A percentile compares a stretch with the other conserved stretches of the same genome.
These are phyloP conservation scores for Rasamsonia emersonii DNA, from an alignment of 2,329 filamentous ascomycete genomes.

Conservation along the genomic window DNA sequence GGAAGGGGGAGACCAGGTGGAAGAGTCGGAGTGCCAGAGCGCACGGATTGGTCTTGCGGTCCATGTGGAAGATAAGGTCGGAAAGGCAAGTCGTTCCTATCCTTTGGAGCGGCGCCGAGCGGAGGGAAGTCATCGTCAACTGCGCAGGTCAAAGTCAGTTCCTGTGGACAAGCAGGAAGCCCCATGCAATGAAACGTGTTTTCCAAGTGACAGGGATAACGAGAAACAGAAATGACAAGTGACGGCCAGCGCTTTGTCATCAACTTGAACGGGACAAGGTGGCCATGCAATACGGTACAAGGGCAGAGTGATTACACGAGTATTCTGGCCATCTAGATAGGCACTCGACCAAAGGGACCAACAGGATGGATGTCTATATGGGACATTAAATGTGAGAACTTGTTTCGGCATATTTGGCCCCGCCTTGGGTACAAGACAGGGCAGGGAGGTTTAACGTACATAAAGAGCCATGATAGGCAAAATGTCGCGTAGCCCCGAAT, in stretches of 20 bases:
- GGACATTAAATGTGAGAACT: slow-evolving; percentile 37
- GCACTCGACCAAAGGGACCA: slow-evolving; percentile 18
- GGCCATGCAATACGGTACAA: slow-evolving; percentile 20
- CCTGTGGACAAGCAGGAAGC: slow-evolving; percentile 9
- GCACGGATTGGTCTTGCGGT: slow-evolving; percentile 17
- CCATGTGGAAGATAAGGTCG: slow-evolving; percentile 26
- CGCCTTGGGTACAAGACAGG: slow-evolving; percentile 32
- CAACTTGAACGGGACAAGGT: slow-evolving; percentile 12
- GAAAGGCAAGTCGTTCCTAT: slow-evolving; percentile 27
- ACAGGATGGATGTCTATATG: slow-evolving; percentile 29
- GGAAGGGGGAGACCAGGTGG: slow-evolving; percentile 36
- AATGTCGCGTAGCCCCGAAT: slow-evolving; percentile 24
- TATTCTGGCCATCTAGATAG: slow-evolving; percentile 14
- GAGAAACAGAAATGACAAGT: slow-evolving; percentile 11
- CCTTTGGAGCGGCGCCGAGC: slow-evolving; percentile 30
- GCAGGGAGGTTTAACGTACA: slow-evolving; percentile 45
- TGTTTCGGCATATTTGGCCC: slow-evolving; percentile 36
- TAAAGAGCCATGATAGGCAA: slow-evolving; percentile 31
- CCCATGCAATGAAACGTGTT: background rate
- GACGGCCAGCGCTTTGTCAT: slow-evolving; percentile 12
- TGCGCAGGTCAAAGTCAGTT: slow-evolving; percentile 15
- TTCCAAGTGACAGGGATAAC: slow-evolving; percentile 12
- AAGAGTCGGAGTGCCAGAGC: slow-evolving; percentile 30
- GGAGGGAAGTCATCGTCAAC: slow-evolving; percentile 41
- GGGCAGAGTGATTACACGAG: slow-evolving; percentile 28